Base-by-base conservation (phyloP, 345 rosid genomes). In the Syzygium oleosum region DNA sequence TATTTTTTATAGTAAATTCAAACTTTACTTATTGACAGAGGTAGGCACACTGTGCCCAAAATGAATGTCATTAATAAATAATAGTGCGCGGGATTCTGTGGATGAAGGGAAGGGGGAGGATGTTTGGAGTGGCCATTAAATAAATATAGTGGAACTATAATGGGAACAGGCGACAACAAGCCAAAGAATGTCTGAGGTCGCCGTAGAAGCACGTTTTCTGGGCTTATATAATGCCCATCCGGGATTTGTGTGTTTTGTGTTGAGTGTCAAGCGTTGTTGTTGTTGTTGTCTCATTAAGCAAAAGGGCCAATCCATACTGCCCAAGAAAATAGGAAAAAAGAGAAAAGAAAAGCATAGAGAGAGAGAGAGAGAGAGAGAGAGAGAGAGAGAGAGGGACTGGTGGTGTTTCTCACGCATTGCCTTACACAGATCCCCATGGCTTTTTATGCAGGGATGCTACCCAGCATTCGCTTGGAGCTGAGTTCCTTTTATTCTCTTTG, bases 391-490 rank as follows among this genome's bases (percentile, higher is more conserved):
- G 89, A 84, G 43, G 86, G 58, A 87, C 86, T 58, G 52, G 87
- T 63, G 80, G 87, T 79, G 91, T 88, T 91, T 34, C 51, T 65
- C 79, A 31, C 56, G 51, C n/a, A 38, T 23, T 56, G 51, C 78
- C 78, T 63, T 86, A 86, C 87, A 86, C 87, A 63, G 87, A 86
- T 86, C 87, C 87, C 87, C 87, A 86, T 86, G 87, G 78, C 38
- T 21, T 63, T 86, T 86, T 51, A 38, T 85, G 86, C 93, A 91
- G 93, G 95, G 95, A 54, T 89, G 89, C 90, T 90, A 68, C 92
- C 94, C 96, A 88, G 93, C 95, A 93, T 92, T 87, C 88, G 87
- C 91, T 87, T 73, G 83, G 83, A 73, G 83, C 83, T 34, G 83
- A 73, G 83, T 13, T 73, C 83, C 11, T 34, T 73, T 83, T 43